These are phyloP conservation scores for Russula olivacea DNA, from an alignment of 768 basidiomycete species.

Conservation along the genomic window DNA sequence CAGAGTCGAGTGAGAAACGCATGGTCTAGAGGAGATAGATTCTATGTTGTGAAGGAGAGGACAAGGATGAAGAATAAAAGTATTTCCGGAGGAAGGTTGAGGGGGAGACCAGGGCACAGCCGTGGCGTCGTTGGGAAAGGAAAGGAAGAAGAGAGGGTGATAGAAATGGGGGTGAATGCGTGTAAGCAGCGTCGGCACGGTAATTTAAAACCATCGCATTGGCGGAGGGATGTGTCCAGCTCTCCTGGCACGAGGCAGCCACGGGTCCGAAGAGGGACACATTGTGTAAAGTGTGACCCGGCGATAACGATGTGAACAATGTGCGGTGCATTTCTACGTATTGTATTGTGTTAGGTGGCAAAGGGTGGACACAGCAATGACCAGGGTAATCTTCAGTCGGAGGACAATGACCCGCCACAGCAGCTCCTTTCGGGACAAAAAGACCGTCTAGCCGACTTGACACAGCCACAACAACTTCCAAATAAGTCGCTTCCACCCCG, in stretches of 20 bases:
- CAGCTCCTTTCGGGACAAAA: not conserved
- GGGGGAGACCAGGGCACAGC: conserved; percentile 25
- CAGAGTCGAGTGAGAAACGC: conserved; percentile 29
- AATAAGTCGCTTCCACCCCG: not conserved
- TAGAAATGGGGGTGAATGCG: conserved; percentile 5
- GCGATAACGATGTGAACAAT: conserved; percentile 1
- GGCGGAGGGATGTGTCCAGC: not conserved
- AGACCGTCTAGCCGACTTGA: not conserved
- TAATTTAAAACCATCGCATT: conserved; percentile 8
- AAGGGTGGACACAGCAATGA: no score
- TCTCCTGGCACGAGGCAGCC: conserved; percentile 16
- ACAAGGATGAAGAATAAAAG: not conserved
- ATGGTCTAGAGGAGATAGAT: not conserved
- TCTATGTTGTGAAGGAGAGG: conserved; percentile 2
- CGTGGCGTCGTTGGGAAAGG: conserved; percentile 14
- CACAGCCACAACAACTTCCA: conserved; percentile 4
- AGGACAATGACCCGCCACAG: not conserved
- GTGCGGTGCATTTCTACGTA: not conserved
- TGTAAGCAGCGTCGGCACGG: not conserved
- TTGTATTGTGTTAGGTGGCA: not conserved
- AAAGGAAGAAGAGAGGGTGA: not conserved
- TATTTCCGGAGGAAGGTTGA: conserved; percentile 18
- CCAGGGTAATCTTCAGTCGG: not conserved
- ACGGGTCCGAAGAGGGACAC: not conserved
- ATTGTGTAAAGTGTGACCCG: not conserved